Base-by-base conservation (phyloP, 2,329 filamentous ascomycete species). In the Penicillium digitatum region DNA sequence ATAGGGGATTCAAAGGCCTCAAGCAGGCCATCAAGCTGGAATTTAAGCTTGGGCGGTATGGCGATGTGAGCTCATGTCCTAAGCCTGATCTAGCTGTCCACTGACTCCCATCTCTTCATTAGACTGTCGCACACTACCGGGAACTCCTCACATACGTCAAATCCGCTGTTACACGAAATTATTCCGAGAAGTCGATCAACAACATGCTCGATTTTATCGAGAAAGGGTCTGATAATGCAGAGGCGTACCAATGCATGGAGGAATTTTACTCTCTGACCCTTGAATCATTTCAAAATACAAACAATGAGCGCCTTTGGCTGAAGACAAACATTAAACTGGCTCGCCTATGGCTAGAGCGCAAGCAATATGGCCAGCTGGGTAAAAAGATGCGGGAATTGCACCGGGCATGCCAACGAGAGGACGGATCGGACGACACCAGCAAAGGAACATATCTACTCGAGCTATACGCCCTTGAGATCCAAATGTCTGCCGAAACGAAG, bases 121-220 rank as follows among this genome's bases (percentile, higher is more conserved):
- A 96, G 90, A 93, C 93, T 8, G 86, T 92, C 45, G 86, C 93
- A 69, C 92, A 99, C 74, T 99, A 95, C 76, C 87, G 85, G 62
- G 91, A 97, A 76, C 89, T 99, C 29, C 85, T 99, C 62, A 97
- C 92, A 44, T 99, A 97, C 69, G 92, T 97, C 77, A 96, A 94
- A 74, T 95, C 90, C 3, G 93, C 93, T 8, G 93, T 99, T 44
- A 97, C 94, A 38, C 86, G 94, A 60, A 99, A 97, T 76, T 97
- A 97, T 76, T 96, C 94, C 1, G 94, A 99, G 75, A 97, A 97
- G 74, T 97, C 93, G 12, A 96, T 99, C 78, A 97, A 97, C 77
- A 97, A 96, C 73, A 96, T 99, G 87, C 85, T 99, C 44, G 94
- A 97, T 76, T 95, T 88, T 72, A 94, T 99, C 62, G 93, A 97